Percentiles rank a stretch among this genome's conserved stretches.
These are phyloP conservation scores for Luffa acutangula DNA, from an alignment of 306 rosid genomes.

Conservation along the genomic window DNA sequence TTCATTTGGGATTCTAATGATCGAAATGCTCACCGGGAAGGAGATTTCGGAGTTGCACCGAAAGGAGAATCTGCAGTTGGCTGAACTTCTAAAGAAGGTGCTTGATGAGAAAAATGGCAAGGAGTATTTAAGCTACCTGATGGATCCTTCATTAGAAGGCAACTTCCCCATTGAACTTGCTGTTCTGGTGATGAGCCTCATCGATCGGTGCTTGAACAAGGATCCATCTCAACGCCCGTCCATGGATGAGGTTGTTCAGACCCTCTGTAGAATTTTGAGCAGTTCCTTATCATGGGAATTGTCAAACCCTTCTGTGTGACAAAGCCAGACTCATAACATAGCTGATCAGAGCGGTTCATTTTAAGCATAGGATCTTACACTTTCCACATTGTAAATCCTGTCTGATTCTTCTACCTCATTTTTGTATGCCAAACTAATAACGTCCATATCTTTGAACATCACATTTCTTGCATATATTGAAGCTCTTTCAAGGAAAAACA, in stretches of 20 bases:
- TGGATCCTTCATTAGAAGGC: slow-evolving; percentile 43
- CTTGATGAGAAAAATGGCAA: slow-evolving; percentile 22
- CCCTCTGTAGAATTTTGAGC: slow-evolving; percentile 39
- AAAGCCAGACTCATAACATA: neutral
- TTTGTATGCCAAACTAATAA: neutral
- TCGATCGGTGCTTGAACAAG: slow-evolving; percentile 37
- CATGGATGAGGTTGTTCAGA: slow-evolving; percentile 55
- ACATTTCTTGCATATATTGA: neutral
- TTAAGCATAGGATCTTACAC: neutral
- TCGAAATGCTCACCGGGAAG: slow-evolving; percentile 67
- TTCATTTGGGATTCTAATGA: slow-evolving; percentile 60
- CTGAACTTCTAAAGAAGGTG: slow-evolving; percentile 18
- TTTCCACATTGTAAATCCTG: neutral
- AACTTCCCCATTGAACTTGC: slow-evolving; percentile 58
- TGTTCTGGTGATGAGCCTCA: slow-evolving; percentile 27
- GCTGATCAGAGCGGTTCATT: neutral
- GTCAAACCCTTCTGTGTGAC: slow-evolving; percentile 16
- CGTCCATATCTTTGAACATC: neutral
- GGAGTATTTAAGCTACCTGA: slow-evolving; percentile 34
- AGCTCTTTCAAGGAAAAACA: neutral
- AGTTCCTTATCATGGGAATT: slow-evolving; percentile 64
- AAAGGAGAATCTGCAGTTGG: slow-evolving; percentile 25
- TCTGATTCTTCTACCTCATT: neutral
- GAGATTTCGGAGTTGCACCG: slow-evolving; percentile 35
- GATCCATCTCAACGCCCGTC: slow-evolving; percentile 54